Evolutionary conservation across 768 basidiomycete genomes (phyloP), one percentile per base, ranked within the genome.

Genomic region (Psilocybe cyanescens): DNA sequence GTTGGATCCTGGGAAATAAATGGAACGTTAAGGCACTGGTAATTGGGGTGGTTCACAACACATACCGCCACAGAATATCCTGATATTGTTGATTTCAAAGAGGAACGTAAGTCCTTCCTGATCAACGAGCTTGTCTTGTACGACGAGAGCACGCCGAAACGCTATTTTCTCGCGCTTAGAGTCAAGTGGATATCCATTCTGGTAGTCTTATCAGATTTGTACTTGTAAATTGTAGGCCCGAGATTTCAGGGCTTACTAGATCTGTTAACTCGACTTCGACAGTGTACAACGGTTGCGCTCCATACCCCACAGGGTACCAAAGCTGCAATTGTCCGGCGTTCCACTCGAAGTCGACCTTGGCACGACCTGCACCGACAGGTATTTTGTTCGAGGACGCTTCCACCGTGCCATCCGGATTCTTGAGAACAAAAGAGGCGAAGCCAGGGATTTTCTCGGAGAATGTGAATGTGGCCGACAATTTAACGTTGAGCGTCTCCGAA

Each of bases 271-370:
- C 63, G 12, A 88, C 78, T 41, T 86, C 77, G 8, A 89, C 79
- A 0, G 76, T 80, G 71, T 97, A 96, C 7, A 95, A 69, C 0
- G 92, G 85, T 72, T 97, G 96, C 48, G 81, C 76, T 3, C 96
- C 95, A 64, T 94, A 90, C 53, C 87, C 88, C 5, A 91, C 81
- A 30, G 95, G 93, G 71, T 89, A 96, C 96, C 96, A 97, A 2
- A 94, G 83, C 47, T 90, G 82, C 30, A 92, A 69, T 51, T 86
- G 80, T 35, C 84, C 89, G 6, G 79, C 68, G 19, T 74, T 67
- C 65, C 91, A 85, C 33, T 77, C 65, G 69, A 87, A 87, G 17
- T 78, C 67, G 19, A 81, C 72, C 46, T 74, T 72, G 8, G 74
- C 79, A 39, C 65, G 69, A 2, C 79, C 79, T 12, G 72, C 65